Conservation (phyloP, 768 basidiomycete species). For the Leccinum olivaceopallidum region DNA sequence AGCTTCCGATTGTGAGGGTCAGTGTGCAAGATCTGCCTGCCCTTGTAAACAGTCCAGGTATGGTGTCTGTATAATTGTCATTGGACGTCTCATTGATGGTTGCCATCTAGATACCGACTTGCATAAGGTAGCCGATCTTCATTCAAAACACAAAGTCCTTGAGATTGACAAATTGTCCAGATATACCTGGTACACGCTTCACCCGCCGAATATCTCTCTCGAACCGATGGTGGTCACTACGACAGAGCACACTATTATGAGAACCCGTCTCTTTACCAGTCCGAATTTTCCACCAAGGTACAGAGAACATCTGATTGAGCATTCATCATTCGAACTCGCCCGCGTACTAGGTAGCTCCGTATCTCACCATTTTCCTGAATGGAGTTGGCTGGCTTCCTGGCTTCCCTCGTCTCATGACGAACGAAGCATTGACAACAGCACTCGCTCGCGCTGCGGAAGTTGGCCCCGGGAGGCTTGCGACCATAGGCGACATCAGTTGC, state of each 20-base stretch:
- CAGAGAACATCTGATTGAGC: slow-evolving; percentile 1
- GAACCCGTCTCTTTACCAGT: slow-evolving; percentile 64
- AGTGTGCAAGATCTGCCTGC: slow-evolving; percentile 53
- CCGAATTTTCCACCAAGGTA: slow-evolving; percentile 70
- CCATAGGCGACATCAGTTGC: slow-evolving; percentile 87
- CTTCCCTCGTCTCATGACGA: slow-evolving; percentile 81
- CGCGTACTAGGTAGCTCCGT: slow-evolving; percentile 70
- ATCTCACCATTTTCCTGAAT: slow-evolving; percentile 82
- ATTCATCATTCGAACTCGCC: neutral
- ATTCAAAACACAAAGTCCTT: neutral
- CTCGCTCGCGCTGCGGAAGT: slow-evolving; percentile 49
- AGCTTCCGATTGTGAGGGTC: slow-evolving; percentile 67
- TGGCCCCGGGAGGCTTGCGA: slow-evolving; percentile 59
- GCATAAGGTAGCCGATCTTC: slow-evolving; percentile 45
- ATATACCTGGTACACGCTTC: slow-evolving; percentile 76
- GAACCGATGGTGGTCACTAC: slow-evolving; percentile 57
- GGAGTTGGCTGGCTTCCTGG: slow-evolving; percentile 81
- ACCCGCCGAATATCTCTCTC: slow-evolving; percentile 67
- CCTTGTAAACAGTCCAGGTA: slow-evolving; percentile 56
- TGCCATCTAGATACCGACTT: slow-evolving; percentile 48
- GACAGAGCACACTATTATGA: slow-evolving; percentile 70
- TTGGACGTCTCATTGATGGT: slow-evolving; percentile 4
- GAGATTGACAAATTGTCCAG: slow-evolving; percentile 35
- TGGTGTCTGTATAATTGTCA: slow-evolving; percentile 8
- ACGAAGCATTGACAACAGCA: slow-evolving; percentile 53